These are phyloP conservation scores for Pseudopyrenochaeta lycopersici DNA, from an alignment of 2,329 filamentous ascomycete genomes.

Conservation along the genomic window DNA sequence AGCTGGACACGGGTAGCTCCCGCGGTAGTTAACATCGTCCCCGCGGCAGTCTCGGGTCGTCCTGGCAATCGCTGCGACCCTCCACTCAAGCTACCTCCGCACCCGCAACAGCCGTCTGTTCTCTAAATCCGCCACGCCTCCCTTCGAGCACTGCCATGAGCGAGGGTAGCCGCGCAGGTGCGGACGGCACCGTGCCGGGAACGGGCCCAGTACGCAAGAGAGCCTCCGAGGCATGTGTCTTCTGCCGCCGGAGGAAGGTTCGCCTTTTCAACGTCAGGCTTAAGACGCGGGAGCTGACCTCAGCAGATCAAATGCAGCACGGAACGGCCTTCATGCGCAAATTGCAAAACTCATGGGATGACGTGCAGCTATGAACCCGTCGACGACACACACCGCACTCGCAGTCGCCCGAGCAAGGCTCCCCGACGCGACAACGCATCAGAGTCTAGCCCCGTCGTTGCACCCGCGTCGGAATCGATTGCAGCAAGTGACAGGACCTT, in stretches of 20 bases:
- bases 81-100: background rate
- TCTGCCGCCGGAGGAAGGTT: constrained; percentile 52
- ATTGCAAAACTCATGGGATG: constrained; percentile 57
- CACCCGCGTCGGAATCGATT: background rate
- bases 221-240: constrained; percentile 46
- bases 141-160: background rate
- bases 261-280: constrained; percentile 1
- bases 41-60: background rate
- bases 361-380: constrained; percentile 55
- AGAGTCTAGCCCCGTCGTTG: background rate
- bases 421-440: constrained; percentile 16
- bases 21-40: background rate
- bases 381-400: constrained; percentile 28
- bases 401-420: constrained; percentile 26
- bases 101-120: background rate
- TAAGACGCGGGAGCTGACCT: constrained; percentile 17
- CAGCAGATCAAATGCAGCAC: constrained; percentile 59
- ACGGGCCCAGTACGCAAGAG: constrained; percentile 30
- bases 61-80: background rate
- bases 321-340: constrained; percentile 56
- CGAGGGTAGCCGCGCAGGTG: background rate
- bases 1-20: background rate
- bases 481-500: background rate
- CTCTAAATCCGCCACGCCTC: background rate
- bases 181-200: constrained; percentile 8